Evolutionary conservation across 2,329 filamentous ascomycete genomes (phyloP), one percentile per base, ranked within the genome.

Genomic region (Cadophora luteo-olivacea): DNA sequence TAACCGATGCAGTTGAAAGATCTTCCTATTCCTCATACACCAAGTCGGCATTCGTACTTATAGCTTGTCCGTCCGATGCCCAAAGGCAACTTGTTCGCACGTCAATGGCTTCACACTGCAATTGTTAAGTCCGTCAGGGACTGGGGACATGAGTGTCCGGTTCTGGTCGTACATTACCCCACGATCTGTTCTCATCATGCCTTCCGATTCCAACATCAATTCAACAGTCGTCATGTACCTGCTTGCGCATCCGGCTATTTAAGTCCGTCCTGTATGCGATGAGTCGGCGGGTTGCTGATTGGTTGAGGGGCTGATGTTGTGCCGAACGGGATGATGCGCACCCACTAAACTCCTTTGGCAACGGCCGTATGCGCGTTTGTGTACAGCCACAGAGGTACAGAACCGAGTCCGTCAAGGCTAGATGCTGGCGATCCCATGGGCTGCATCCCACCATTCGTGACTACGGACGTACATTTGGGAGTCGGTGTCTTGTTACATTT

Each of bases 251-350:
- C 24, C 57, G 36, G 36, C 4, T 45, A 60, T 60, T 41, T 41
- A 60, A 60, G 57, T 24, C 25, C 57, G 36, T 19, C n/a, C n/a
- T 45, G 9, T 16, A 29, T 41, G 33, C 57, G 57, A 58, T 2
- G 55, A 60, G 14, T 25, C 57, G 57, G 57, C 22, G 57, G 6
- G 11, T 60, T 60, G 36, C 19, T 60, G 57, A 60, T 60, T 60
- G 57, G 57, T 9, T 41, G 9, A 41, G 36, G 57, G 33, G 1
- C 22, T 22, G 24, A 60, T 45, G 33, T 60, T 60, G 33, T 45
- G n/a, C 57, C 57, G 57, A 60, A 22, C 55, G n/a, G 55, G 33
- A 60, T 7, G 33, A 60, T 60, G 55, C 55, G 55, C 41, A 22
- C n/a, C 11, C 33, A 22, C 33, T 41, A 60, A 29, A 22, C n/a